Evolutionary conservation across 371 early-diverging fungal species (phyloP).

Genomic region (Polyrhizophydium stewartii): DNA sequence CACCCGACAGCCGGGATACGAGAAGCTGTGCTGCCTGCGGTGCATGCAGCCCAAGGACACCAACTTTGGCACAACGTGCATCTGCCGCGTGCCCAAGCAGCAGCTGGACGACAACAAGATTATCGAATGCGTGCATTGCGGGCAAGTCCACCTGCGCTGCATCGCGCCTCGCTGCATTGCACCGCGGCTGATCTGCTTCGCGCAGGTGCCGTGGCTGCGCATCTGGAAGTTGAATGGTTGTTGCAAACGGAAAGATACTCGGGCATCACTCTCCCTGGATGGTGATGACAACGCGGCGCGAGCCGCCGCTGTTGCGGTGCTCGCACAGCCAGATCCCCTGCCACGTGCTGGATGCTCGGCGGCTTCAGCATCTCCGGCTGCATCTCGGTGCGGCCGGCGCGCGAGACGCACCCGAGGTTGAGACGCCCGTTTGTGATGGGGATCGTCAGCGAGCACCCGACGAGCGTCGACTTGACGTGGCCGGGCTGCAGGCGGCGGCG

Average conservation of each 20-base stretch:
- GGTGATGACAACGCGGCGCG: slow-evolving; percentile 65
- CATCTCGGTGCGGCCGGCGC: not conserved
- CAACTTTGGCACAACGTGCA: slow-evolving; percentile 96
- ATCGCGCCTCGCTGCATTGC: not conserved
- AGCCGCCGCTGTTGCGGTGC: slow-evolving; percentile 63
- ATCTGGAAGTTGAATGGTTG: slow-evolving; percentile 20
- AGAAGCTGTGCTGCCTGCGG: slow-evolving; percentile 95
- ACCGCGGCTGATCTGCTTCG: not conserved
- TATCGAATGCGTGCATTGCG: slow-evolving; percentile 94
- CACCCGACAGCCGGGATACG: slow-evolving; percentile 81
- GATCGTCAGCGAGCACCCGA: slow-evolving; percentile 83
- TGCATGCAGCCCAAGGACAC: slow-evolving; percentile 97
- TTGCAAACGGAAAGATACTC: too few relatives aligned
- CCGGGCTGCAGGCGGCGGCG: too few relatives aligned
- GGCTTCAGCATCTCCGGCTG: not conserved
- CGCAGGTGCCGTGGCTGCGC: slow-evolving; percentile 41
- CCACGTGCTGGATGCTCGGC: slow-evolving; percentile 21
- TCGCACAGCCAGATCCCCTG: slow-evolving; percentile 53
- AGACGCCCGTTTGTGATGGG: slow-evolving; percentile 78
- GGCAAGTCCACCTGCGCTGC: slow-evolving; percentile 41
- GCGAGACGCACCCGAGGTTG: slow-evolving; percentile 63
- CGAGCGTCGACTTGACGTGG: slow-evolving; percentile 78
- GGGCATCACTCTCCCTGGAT: slow-evolving; percentile 52
- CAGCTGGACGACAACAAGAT: slow-evolving; percentile 84
- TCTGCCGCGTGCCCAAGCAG: slow-evolving; percentile 95